Percentiles rank a stretch among this genome's conserved stretches.
phyloP scores from a whole-genome alignment of 805 yeast species.

The Lipomyces japonicus region DNA sequence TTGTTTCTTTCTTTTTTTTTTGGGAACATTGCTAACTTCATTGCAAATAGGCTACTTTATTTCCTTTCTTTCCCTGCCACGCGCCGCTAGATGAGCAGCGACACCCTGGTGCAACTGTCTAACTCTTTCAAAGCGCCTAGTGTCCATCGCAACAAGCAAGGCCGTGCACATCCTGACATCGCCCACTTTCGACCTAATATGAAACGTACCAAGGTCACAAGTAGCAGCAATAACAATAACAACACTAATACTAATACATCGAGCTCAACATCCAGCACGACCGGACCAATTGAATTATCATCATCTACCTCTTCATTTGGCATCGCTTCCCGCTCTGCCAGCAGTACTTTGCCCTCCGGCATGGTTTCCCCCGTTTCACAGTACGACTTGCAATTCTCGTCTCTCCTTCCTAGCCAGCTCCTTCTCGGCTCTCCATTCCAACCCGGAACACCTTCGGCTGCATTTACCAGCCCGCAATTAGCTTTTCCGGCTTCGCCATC shows the following conservation, averaged over 20 bases:
- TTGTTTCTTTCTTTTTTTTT: too few relatives aligned
- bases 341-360: background rate
- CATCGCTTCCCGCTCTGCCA: background rate
- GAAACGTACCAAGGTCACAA: background rate
- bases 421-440: constrained; percentile 40
- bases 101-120: too few relatives aligned
- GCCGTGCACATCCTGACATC: too few relatives aligned
- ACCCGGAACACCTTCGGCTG: constrained; percentile 36
- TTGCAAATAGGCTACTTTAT: too few relatives aligned
- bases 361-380: constrained; percentile 25
- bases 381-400: constrained; percentile 36
- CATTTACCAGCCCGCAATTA: constrained; percentile 19
- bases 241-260: background rate
- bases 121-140: too few relatives aligned
- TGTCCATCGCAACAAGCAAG: too few relatives aligned
- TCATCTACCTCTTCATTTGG: constrained; percentile 1
- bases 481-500: constrained; percentile 29
- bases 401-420: constrained; percentile 38
- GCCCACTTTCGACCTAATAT: too few relatives aligned
- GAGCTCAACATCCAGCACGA: background rate
- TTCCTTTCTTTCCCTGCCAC: too few relatives aligned
- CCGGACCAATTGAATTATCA: background rate
- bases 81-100: too few relatives aligned
- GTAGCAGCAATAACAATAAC: background rate
- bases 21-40: too few relatives aligned